phyloP scores from a whole-genome alignment of 2,329 filamentous ascomycete species.

The Penicillium sp. region DNA sequence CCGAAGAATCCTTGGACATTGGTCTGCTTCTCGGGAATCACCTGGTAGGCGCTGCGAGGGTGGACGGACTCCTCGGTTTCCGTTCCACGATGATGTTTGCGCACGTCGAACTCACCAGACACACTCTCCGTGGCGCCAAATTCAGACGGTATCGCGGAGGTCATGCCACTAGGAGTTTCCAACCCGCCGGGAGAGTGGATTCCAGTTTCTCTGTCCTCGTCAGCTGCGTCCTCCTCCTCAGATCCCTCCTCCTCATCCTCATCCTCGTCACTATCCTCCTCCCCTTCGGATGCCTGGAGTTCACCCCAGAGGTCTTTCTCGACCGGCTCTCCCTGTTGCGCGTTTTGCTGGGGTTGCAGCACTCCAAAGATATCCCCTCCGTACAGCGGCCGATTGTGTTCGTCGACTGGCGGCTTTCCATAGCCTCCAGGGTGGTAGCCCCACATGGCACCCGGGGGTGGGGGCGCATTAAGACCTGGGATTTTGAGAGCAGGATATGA shows the following conservation, averaged over 20 bases:
- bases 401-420: constrained; percentile 93
- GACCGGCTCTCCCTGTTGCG: constrained; percentile 72
- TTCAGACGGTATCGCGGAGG: constrained; percentile 79
- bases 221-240: constrained; percentile 48
- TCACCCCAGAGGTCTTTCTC: constrained; percentile 93
- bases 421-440: constrained; percentile 95
- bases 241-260: constrained; percentile 68
- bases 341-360: constrained; percentile 61
- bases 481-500: constrained; percentile 96
- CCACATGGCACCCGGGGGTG: constrained; percentile 86
- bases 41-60: constrained; percentile 80
- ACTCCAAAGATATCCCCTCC: constrained; percentile 95
- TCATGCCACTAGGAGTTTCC: constrained; percentile 78
- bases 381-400: constrained; percentile 86
- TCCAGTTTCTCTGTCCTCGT: constrained; percentile 64
- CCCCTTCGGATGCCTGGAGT: constrained; percentile 76
- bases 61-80: constrained; percentile 80
- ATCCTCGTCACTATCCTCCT: constrained; percentile 69
- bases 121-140: constrained; percentile 74
- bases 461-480: constrained; percentile 89
- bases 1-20: constrained; percentile 93
- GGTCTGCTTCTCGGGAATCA: constrained; percentile 85
- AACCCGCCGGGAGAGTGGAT: constrained; percentile 73
- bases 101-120: constrained; percentile 84
- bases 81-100: constrained; percentile 80